Evolutionary conservation across 306 rosid species (phyloP).

Genomic region (Acacia melanoxylon): DNA sequence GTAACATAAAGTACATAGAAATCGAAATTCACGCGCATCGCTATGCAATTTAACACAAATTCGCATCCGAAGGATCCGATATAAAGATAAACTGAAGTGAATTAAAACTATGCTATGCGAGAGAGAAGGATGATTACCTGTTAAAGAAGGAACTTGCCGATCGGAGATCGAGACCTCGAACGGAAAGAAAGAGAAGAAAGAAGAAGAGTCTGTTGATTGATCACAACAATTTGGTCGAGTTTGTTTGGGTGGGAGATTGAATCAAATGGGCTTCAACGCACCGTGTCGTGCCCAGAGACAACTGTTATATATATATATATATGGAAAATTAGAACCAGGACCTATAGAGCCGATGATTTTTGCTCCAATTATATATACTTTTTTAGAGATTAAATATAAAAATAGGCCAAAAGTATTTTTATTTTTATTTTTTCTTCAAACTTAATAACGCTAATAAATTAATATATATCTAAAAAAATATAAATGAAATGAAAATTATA

Average conservation of each 20-base stretch:
- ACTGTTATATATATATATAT: background rate
- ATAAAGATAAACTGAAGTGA: background rate
- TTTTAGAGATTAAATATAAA: too few relatives aligned
- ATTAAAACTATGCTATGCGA: background rate
- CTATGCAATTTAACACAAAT: background rate
- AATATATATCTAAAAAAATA: too few relatives aligned
- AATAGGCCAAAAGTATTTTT: too few relatives aligned
- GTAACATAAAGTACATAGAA: background rate
- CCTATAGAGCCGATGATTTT: too few relatives aligned
- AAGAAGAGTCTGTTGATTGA: background rate
- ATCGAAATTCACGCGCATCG: background rate
- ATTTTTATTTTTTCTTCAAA: too few relatives aligned
- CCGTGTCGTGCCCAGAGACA: background rate
- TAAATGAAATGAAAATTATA: too few relatives aligned
- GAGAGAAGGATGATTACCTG: background rate
- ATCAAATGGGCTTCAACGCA: background rate
- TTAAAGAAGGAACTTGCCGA: background rate
- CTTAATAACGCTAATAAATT: too few relatives aligned
- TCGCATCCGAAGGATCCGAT: background rate
- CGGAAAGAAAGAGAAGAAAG: background rate
- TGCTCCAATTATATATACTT: too few relatives aligned
- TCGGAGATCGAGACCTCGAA: conserved; percentile 11
- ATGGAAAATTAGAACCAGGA: too few relatives aligned
- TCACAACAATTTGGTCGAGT: background rate
- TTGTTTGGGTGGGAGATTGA: background rate